Evolutionary conservation across 1,139 yeast species (phyloP), one percentile per base, ranked within the genome.

Genomic region (Blastobotrys raffinosifermentans): DNA sequence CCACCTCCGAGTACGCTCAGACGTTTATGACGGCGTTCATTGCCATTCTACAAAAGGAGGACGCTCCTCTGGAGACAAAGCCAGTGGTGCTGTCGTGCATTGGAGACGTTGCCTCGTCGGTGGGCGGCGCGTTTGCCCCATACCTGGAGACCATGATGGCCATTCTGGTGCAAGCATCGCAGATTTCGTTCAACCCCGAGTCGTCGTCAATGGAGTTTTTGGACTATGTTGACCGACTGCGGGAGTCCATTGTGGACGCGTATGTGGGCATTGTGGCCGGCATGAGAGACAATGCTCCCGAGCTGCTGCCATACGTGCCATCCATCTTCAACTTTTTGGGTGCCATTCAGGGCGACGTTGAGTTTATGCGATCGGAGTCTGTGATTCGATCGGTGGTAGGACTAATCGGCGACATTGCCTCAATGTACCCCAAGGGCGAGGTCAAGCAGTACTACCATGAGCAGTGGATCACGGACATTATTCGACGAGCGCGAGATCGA

Each of bases 211-310:
- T 77, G 37, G 97, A 91, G 46, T 75, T 87, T 17, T 69, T 79
- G 44, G 96, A 89, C 48, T 86, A 84, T 52, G 73, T 81, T 31
- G 67, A 77, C 47, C 70, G 70, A 39, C 75, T 91, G 35, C 78
- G 81, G 51, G 96, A 87, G 63, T 72, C 97, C 5, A 89, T 89
- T 10, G 71, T 91, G 54, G 97, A 91, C 60, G 89, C 96, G 33
- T 91, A 86, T 60, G 95, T 89, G 29, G 98, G 98, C 45, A 80
- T 91, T 40, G 87, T 89, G 41, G 89, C 94, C 30, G 97, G 97
- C 9, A 64, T 86, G 51, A 76, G 77, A 40, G 80, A 73, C 37
- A 63, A 68, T 22, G 86, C 96, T n/a, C 74, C 73, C 36, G 72
- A 74, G 18, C 63, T 91, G 37, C 69, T 61, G 47, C 82, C 80